Conservation (phyloP, 73 alveolate species). For the Tetrahymena elliotti region DNA sequence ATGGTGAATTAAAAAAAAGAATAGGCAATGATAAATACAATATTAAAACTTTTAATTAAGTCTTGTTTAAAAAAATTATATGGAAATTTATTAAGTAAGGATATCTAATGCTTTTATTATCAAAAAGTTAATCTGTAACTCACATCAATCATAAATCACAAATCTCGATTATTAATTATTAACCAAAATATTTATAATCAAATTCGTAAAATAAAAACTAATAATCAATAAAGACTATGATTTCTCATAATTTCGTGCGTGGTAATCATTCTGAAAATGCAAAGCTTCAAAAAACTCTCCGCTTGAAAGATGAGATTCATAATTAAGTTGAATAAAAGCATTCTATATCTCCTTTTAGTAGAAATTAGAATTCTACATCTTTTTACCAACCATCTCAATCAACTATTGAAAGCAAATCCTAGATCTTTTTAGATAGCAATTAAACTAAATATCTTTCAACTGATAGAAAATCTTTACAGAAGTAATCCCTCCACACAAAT, state of each 20-base stretch:
- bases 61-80: too few relatives aligned
- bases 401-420: neutral
- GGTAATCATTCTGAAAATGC: neutral
- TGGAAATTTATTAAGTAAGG: neutral
- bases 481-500: neutral
- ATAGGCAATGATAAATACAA: neutral
- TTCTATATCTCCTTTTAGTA: neutral
- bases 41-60: neutral
- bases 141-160: neutral
- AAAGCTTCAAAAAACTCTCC: neutral
- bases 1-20: neutral
- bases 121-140: neutral
- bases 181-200: too few relatives aligned
- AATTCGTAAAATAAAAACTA: neutral
- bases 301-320: neutral
- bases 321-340: neutral
- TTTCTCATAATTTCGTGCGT: neutral
- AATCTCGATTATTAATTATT: neutral
- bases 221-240: neutral
- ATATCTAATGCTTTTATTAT: neutral
- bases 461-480: neutral
- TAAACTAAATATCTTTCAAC: neutral
- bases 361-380: neutral
- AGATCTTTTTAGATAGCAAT: neutral
- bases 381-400: neutral